These are phyloP conservation scores for Beauveria sp. DNA, from an alignment of 2,329 filamentous ascomycete species.

Conservation along the genomic window DNA sequence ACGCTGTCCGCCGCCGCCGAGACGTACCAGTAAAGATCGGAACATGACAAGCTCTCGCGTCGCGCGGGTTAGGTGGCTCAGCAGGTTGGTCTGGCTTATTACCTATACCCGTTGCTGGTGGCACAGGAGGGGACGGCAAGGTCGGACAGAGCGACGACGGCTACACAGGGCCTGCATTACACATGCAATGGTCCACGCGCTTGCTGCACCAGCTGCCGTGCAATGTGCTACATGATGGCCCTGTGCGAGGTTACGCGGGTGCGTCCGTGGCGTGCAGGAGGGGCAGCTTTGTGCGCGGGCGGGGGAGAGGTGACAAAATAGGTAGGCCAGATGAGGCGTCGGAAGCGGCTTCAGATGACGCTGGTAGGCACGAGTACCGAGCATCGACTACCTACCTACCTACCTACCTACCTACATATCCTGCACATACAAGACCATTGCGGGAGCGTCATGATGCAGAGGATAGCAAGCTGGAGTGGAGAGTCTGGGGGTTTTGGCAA, in stretches of 20 bases:
- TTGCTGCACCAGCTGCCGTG: slow-evolving; percentile 6
- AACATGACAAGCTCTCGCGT: not conserved
- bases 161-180: not conserved
- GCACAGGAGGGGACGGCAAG: not conserved
- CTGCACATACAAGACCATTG: not conserved
- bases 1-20: too few species aligned
- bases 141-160: not conserved
- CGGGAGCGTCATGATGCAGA: not conserved
- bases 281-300: not conserved
- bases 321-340: not conserved
- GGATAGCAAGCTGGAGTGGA: not conserved
- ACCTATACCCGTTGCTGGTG: not conserved
- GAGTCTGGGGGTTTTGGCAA: not conserved
- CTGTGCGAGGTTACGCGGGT: slow-evolving; percentile 4
- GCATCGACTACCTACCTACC: not conserved
- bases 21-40: too few species aligned
- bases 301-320: not conserved
- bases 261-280: not conserved
- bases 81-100: not conserved
- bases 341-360: not conserved
- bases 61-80: not conserved
- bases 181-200: slow-evolving; percentile 2
- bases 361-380: not conserved
- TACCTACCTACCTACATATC: too few species aligned
- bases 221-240: not conserved